Evolutionary conservation across 208 protist genomes (phyloP).

Genomic region (Phytomonas francai): DNA sequence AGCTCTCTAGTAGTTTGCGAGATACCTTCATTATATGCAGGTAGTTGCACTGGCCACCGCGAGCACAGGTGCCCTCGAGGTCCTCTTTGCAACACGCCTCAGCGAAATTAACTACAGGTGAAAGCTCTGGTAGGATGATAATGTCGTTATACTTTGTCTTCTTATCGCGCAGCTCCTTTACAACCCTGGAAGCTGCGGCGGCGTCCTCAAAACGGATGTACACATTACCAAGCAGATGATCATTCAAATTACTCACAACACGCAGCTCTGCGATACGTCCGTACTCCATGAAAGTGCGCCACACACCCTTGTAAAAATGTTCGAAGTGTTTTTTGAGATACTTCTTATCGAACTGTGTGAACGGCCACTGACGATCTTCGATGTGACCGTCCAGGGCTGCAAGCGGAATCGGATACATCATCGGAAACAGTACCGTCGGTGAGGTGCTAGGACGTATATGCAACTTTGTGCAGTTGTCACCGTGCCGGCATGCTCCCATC

Average conservation of each 20-base stretch:
- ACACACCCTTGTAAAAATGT: constrained; percentile 96
- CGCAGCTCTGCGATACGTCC: constrained; percentile 93
- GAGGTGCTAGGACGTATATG: constrained; percentile 91
- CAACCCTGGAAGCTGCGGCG: constrained; percentile 76
- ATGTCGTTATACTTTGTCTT: constrained; percentile 67
- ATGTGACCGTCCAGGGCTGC: constrained; percentile 37
- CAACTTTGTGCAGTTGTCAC: constrained; percentile 92
- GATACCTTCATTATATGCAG: constrained; percentile 94
- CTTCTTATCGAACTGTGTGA: constrained; percentile 66
- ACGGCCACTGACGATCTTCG: constrained; percentile 41
- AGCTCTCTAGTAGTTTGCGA: constrained; percentile 72
- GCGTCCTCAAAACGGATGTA: constrained; percentile 95
- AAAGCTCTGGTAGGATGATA: constrained; percentile 91
- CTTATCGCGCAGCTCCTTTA: constrained; percentile 76
- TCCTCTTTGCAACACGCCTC: constrained; percentile 97
- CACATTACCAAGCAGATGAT: constrained; percentile 97
- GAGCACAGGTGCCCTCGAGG: constrained; percentile 87
- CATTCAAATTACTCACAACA: constrained; percentile 94
- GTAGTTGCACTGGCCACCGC: constrained; percentile 97
- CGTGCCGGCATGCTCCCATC: constrained; percentile 98
- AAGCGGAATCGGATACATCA: constrained; percentile 95
- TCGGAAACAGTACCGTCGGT: constrained; percentile 93
- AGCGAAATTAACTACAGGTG: constrained; percentile 96
- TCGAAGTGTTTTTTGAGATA: constrained; percentile 93
- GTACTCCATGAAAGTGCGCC: constrained; percentile 88